phyloP scores from a whole-genome alignment of 2,329 filamentous ascomycete species.

The Cordyceps fumosorosea region DNA sequence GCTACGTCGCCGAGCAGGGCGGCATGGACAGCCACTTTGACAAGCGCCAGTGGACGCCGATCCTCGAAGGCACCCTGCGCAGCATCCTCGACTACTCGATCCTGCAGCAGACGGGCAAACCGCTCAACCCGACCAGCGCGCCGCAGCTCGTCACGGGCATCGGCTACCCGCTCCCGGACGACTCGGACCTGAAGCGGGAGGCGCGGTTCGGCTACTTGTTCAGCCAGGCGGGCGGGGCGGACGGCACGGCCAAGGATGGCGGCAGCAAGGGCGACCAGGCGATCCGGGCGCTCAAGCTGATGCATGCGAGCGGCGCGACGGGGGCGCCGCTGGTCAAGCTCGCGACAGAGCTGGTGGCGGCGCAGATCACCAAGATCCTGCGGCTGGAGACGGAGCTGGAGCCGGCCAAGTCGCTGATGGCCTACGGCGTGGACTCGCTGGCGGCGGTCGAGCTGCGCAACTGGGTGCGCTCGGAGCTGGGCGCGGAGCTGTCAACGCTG shows the following conservation, averaged over 20 bases:
- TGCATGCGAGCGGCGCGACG: conserved; percentile 11
- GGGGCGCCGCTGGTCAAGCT: conserved; percentile 14
- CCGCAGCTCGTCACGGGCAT: conserved; percentile 23
- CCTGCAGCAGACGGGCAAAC: conserved; percentile 19
- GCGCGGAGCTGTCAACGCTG: conserved; percentile 21
- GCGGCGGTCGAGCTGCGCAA: conserved; percentile 25
- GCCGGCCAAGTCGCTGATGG: conserved; percentile 19
- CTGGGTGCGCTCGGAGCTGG: conserved; percentile 20
- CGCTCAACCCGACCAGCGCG: conserved; percentile 14
- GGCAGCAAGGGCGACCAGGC: conserved; percentile 13
- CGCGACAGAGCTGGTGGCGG: conserved; percentile 18
- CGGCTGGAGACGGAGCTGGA: conserved; percentile 21
- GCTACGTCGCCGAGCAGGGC: conserved; percentile 22
- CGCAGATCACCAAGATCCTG: conserved; percentile 21
- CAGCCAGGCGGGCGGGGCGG: conserved; percentile 6
- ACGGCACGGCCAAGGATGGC: conserved; percentile 1
- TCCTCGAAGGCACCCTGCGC: conserved; percentile 24
- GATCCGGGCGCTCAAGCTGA: conserved; percentile 14
- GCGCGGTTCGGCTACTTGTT: conserved; percentile 19
- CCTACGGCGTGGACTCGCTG: conserved; percentile 26
- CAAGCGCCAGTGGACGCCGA: conserved; percentile 16
- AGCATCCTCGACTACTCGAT: conserved; percentile 23
- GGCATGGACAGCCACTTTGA: conserved; percentile 11
- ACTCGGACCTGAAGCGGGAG: conserved; percentile 20
- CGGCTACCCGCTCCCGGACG: conserved; percentile 19